Base-by-base conservation (phyloP, 2,329 filamentous ascomycete species). In the Calonectria ilicicola region DNA sequence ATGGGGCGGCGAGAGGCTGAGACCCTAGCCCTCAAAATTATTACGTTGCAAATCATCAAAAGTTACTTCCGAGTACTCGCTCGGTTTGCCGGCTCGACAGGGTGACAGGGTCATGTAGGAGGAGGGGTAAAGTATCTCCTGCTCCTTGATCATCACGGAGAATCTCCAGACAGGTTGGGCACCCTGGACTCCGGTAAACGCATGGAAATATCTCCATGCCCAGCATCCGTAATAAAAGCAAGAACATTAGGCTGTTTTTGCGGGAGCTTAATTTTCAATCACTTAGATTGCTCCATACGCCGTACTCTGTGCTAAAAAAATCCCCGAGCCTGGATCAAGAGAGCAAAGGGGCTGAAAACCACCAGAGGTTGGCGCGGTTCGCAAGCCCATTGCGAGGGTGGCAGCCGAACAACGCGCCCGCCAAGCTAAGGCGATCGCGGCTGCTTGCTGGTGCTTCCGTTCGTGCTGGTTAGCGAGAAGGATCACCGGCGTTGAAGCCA, bases 351-450 rank as follows among this genome's bases (percentile, higher is more conserved):
- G 21, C 21, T 38, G 49, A 65, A n/a, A 49, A 27, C 17, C 21
- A 27, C 38, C 4, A 60, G 56, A 72, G 75, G 67, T 38, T 72
- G 73, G 73, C 72, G 69, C 75, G 70, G 75, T 67, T 72, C 44
- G 63, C 65, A 53, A 73, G 53, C 64, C 53, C 38, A 27, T 56
- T 27, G 38, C 38, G 58, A 58, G 23, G 14, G 42, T 58, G 53
- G 63, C 49, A 75, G 69, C 77, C 77, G 74, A 75, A 67, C 40
- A 73, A 76, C 72, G 72, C 77, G 77, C 74, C 72, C 75, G 58
- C 69, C 26, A 47, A 68, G 26, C 62, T 51, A 69, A 46, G 29
- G 42, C 7, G 53, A 67, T 63, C 66, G 53, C 56, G 64, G 63
- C 68, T 47, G 38, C 53, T 44, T 46, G 38, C 6, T 60, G 27